phyloP scores from a whole-genome alignment of 2,329 filamentous ascomycete species.

The Colletotrichum tropicale region DNA sequence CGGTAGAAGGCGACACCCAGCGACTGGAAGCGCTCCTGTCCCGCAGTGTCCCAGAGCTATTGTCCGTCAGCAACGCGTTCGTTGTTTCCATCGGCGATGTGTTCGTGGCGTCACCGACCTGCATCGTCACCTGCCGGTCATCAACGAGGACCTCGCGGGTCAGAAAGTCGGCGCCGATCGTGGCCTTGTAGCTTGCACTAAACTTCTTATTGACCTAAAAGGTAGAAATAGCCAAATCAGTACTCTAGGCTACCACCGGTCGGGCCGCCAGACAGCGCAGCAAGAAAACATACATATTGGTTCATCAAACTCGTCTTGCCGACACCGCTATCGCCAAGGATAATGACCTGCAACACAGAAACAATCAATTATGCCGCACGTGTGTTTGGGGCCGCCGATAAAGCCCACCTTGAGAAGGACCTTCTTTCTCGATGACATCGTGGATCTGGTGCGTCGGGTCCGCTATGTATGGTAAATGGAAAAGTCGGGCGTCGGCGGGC shows the following conservation, averaged over 20 bases:
- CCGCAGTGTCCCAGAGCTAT: conserved; percentile 96
- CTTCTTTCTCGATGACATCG: conserved; percentile 86
- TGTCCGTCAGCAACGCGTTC: neutral
- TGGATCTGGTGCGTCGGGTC: conserved; percentile 27
- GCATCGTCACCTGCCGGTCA: conserved; percentile 97
- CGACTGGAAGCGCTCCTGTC: conserved; percentile 97
- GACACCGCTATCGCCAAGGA: conserved; percentile 97
- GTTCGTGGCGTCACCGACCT: conserved; percentile 59
- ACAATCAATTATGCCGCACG: conserved; percentile 7
- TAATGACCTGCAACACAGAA: conserved; percentile 78
- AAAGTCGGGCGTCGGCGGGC: neutral
- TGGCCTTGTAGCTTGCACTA: conserved; percentile 99
- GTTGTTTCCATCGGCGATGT: neutral
- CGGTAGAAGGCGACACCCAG: conserved; percentile 97
- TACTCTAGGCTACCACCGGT: neutral
- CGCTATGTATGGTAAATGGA: neutral
- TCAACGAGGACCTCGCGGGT: conserved; percentile 98
- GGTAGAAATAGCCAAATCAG: neutral
- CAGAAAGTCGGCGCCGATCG: conserved; percentile 97
- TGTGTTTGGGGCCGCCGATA: neutral
- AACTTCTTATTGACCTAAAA: conserved; percentile 99
- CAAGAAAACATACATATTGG: conserved; percentile 84
- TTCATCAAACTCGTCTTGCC: conserved; percentile 99
- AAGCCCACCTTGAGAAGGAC: conserved; percentile 80
- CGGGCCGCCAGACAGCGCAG: neutral